These are phyloP conservation scores for Rhamnella rubrinervis DNA, from an alignment of 331 rosid genomes.

Conservation along the genomic window DNA sequence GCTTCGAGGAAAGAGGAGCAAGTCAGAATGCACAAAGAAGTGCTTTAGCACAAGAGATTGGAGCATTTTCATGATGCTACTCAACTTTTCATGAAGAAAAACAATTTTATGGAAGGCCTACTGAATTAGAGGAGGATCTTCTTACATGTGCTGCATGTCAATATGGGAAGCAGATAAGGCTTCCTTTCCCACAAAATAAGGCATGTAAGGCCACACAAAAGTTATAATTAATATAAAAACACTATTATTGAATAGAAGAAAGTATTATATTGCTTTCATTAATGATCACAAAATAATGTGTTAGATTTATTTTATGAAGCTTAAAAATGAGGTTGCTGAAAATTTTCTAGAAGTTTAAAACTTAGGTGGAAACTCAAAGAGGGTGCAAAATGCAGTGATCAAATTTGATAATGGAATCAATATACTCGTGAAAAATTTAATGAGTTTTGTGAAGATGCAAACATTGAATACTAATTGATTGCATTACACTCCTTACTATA, in stretches of 20 bases:
- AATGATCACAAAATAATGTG: neutral
- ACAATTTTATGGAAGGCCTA: neutral
- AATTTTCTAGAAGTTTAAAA: no score
- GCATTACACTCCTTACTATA: constrained; percentile 6
- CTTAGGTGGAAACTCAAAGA: neutral
- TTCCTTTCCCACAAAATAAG: neutral
- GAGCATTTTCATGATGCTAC: neutral
- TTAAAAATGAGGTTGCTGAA: no score
- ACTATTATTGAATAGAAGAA: neutral
- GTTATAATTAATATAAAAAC: no score
- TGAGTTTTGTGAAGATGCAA: neutral
- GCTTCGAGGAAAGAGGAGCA: neutral
- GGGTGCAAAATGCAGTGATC: neutral
- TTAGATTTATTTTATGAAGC: neutral
- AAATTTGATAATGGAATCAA: neutral
- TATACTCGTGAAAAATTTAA: neutral
- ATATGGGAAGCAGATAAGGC: neutral
- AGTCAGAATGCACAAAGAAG: no score
- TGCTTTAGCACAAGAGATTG: neutral
- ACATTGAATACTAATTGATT: neutral
- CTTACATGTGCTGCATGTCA: neutral
- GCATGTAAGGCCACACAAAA: neutral
- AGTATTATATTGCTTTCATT: neutral
- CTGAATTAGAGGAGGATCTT: neutral
- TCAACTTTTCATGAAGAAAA: neutral